A percentile compares a stretch with the other conserved stretches of the same genome.
These are phyloP conservation scores for Colletotrichum siamense DNA, from an alignment of 2,329 filamentous ascomycete genomes.

Conservation along the genomic window DNA sequence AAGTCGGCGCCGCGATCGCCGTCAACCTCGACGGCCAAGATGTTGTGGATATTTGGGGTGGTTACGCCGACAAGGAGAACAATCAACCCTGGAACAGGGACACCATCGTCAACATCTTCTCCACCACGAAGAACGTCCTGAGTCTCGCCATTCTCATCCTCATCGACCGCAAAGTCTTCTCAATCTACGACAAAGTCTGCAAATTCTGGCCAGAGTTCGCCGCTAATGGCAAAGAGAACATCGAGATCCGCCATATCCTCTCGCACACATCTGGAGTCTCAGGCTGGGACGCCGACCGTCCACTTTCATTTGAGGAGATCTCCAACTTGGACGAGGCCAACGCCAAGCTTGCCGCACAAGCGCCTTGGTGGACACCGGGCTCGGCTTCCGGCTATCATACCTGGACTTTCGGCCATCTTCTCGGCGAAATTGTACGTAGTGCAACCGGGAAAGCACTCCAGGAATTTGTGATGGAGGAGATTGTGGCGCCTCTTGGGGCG, in stretches of 20 bases:
- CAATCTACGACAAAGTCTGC: slow-evolving; percentile 39
- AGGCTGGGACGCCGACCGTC: slow-evolving; percentile 32
- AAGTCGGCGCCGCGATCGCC: slow-evolving; percentile 48
- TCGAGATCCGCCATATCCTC: slow-evolving; percentile 44
- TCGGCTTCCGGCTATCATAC: slow-evolving; percentile 47
- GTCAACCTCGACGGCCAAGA: slow-evolving; percentile 43
- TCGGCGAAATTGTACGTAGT: slow-evolving; percentile 47
- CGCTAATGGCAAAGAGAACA: slow-evolving; percentile 42
- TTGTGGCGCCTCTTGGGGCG: slow-evolving; percentile 44
- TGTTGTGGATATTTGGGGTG: slow-evolving; percentile 52
- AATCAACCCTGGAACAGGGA: slow-evolving; percentile 39
- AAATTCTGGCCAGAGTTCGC: slow-evolving; percentile 53
- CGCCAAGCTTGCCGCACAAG: slow-evolving; percentile 40
- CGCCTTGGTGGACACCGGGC: slow-evolving; percentile 50
- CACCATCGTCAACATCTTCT: slow-evolving; percentile 45
- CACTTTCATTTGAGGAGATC: slow-evolving; percentile 35
- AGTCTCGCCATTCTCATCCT: slow-evolving; percentile 42
- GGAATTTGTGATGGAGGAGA: slow-evolving; percentile 41
- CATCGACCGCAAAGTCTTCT: slow-evolving; percentile 41
- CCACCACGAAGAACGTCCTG: slow-evolving; percentile 42
- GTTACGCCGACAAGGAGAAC: slow-evolving; percentile 33
- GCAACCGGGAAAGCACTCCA: slow-evolving; percentile 43
- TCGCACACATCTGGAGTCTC: slow-evolving; percentile 43
- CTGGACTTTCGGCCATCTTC: slow-evolving; percentile 42
- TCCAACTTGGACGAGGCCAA: slow-evolving; percentile 34